A percentile compares a stretch with the other conserved stretches of the same genome.
Conservation (phyloP, 371 early-diverging fungal species). For the Dipsacomyces acuminosporus region DNA sequence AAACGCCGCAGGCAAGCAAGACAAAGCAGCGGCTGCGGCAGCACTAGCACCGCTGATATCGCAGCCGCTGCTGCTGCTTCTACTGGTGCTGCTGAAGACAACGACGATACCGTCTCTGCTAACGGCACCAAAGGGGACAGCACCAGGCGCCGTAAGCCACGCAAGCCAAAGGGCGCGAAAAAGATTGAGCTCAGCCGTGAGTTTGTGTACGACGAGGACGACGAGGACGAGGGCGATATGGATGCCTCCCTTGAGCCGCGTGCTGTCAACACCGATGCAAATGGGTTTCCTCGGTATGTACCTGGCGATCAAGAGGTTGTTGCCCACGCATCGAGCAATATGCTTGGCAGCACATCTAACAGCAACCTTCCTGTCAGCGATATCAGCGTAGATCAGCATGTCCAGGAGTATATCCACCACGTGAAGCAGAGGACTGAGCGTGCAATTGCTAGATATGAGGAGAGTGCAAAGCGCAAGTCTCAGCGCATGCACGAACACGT, state of each 20-base stretch:
- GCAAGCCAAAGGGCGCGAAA: constrained; percentile 13
- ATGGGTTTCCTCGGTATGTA: constrained; percentile 3
- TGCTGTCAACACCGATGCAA: constrained; percentile 5
- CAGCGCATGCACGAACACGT: constrained; percentile 44
- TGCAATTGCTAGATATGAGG: constrained; percentile 41
- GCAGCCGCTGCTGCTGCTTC: neutral
- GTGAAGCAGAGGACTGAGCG: constrained; percentile 41
- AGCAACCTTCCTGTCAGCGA: constrained; percentile 3
- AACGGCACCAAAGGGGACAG: neutral
- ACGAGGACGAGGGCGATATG: constrained; percentile 17
- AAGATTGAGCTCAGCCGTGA: constrained; percentile 39
- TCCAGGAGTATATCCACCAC: constrained; percentile 42
- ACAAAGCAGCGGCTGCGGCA: constrained; percentile 3
- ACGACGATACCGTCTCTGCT: neutral
- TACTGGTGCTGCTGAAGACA: neutral
- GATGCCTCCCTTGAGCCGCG: constrained; percentile 24
- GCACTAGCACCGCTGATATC: too few species aligned
- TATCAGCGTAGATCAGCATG: constrained; percentile 35
- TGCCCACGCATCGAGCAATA: constrained; percentile 7
- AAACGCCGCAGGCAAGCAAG: constrained; percentile 22
- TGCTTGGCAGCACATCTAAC: neutral
- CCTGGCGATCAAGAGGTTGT: constrained; percentile 33
- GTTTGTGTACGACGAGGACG: constrained; percentile 38
- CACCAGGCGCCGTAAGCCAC: constrained; percentile 15
- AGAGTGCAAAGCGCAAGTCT: constrained; percentile 29